Base-by-base conservation (phyloP, 2,329 filamentous ascomycete species). In the Gremmenia infestans region DNA sequence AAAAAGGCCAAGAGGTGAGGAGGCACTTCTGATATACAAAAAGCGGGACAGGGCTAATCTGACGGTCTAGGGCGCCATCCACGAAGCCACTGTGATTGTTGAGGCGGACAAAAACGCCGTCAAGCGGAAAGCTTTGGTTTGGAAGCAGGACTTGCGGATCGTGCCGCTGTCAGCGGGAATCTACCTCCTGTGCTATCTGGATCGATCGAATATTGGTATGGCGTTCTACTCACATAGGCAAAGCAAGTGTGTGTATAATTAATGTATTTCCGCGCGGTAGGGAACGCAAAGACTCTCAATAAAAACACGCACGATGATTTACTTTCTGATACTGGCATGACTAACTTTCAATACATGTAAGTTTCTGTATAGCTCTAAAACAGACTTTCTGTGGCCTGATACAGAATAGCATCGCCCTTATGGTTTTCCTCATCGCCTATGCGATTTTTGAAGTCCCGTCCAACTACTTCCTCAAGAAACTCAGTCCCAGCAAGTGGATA, bases 171-270 rank as follows among this genome's bases (percentile, higher is more conserved):
- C 77, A n/a, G 81, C 82, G 6, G 73, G 70, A 52, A 85, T 88
- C 50, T 89, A 87, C 68, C 76, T 88, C 47, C 76, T 88, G 22
- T 86, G 82, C 70, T 88, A 85, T 67, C 77, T 88, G 23, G 85
- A 88, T 70, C 76, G 82, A 45, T 80, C 82, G 54, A 89, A 88
- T 69, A 88, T 89, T 55, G 84, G 83, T 75, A 55, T 48, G 63
- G 46, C 17, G 39, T 2, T 50, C 23, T 17, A 19, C n/a, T n/a
- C n/a, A 37, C 43, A 32, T 35, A 19, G 17, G 37, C 9, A 40
- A n/a, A 40, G 37, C 12, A n/a, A 40, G n/a, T 4, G 8, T n/a
- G 37, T 8, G 8, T 37, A 5, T 6, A 17, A 22, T 51, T 12
- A 23, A 22, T 51, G 11, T 42, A 36, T 42, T 2, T 32, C 2